Percentiles rank a stretch among this genome's conserved stretches.
Evolutionary conservation across 164 flowering plant species (phyloP).

Genomic region (Magnolia sinica): DNA sequence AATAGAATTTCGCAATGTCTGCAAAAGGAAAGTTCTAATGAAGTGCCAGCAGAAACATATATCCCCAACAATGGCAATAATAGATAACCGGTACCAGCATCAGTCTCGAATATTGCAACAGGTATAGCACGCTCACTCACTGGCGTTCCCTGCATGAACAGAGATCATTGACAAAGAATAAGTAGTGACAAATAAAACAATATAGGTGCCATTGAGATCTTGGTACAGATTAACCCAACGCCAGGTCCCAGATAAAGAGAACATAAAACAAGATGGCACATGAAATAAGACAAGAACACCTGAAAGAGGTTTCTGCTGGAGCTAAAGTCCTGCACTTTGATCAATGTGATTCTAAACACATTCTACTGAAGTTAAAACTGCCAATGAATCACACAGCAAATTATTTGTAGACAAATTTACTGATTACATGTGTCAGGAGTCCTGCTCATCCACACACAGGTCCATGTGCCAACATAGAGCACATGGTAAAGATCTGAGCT

Average conservation of each 20-base stretch:
- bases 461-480: no score
- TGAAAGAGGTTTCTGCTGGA: no score
- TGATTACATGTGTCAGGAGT: no score
- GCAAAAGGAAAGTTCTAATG: slow-evolving; percentile 17
- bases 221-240: not conserved
- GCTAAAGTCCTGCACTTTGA: no score
- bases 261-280: not conserved
- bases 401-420: no score
- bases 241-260: not conserved
- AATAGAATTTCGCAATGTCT: slow-evolving; percentile 76
- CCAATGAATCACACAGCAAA: no score
- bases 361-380: no score
- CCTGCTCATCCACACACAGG: no score
- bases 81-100: slow-evolving; percentile 47
- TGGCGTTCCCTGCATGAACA: slow-evolving; percentile 72
- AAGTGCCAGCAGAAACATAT: not conserved
- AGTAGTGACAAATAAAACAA: not conserved
- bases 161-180: not conserved
- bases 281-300: no score
- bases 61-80: not conserved
- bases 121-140: slow-evolving; percentile 99
- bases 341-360: no score
- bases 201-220: not conserved
- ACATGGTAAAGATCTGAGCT: no score
- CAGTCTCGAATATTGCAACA: slow-evolving; percentile 95